A percentile compares a stretch with the other conserved stretches of the same genome.
Conservation (phyloP, 164 flowering plant species). For the Liquidambar formosana region DNA sequence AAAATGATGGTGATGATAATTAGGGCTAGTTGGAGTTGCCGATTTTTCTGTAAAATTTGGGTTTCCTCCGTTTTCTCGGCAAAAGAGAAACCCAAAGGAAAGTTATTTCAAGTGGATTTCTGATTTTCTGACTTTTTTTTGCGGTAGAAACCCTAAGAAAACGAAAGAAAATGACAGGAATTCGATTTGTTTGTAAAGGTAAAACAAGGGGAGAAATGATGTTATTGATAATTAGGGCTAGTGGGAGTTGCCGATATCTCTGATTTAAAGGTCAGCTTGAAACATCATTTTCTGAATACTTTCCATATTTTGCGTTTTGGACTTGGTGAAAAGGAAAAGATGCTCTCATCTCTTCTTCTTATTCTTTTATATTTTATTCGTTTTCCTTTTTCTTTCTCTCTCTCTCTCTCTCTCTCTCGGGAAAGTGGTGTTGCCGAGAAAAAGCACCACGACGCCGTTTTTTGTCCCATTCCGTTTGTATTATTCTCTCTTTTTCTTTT, state of each 20-base stretch:
- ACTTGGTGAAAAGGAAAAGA: not conserved
- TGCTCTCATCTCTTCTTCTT: too few relatives aligned
- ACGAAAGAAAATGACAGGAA: slow-evolving; percentile 1
- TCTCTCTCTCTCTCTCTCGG: too few relatives aligned
- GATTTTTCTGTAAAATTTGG: not conserved
- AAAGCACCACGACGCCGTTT: not conserved
- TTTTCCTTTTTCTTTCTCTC: slow-evolving; percentile 2
- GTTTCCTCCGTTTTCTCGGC: not conserved
- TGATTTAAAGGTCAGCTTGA: slow-evolving; percentile 11
- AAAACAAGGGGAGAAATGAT: too few relatives aligned
- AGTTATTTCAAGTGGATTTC: too few relatives aligned
- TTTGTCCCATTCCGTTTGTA: not conserved
- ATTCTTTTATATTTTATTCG: not conserved
- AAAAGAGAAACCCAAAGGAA: too few relatives aligned
- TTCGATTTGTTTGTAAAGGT: too few relatives aligned
- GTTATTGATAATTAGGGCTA: too few relatives aligned
- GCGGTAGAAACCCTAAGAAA: slow-evolving; percentile 4
- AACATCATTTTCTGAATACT: slow-evolving; percentile 9
- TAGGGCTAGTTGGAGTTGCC: not conserved
- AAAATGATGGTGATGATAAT: too few relatives aligned
- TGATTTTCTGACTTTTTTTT: not conserved
- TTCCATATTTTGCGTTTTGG: not conserved
- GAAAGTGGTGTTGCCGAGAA: slow-evolving; percentile 1
- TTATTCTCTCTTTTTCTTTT: too few relatives aligned
- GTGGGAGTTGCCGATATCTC: too few relatives aligned